Evolutionary conservation across 352 stramenopile genomes (phyloP).

Genomic region (Halophytophthora batemanensis): DNA sequence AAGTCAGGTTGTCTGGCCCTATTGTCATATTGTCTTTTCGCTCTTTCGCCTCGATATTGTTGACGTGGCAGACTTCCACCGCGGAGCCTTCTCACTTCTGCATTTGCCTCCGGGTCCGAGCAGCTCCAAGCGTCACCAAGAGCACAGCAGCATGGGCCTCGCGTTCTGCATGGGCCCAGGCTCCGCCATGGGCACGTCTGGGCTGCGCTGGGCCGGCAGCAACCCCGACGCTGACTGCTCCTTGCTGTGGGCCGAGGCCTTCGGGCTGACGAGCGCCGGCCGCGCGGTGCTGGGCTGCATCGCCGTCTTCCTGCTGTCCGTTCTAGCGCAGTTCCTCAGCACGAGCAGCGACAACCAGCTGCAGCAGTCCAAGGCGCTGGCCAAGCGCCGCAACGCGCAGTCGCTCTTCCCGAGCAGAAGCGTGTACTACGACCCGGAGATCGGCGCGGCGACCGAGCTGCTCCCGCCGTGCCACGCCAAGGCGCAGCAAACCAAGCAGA

Average conservation of each 20-base stretch:
- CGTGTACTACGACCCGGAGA: constrained; percentile 32
- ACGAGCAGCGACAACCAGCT: constrained; percentile 39
- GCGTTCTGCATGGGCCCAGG: constrained; percentile 60
- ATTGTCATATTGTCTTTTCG: too few species aligned
- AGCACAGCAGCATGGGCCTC: constrained; percentile 1
- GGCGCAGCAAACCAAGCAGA: not conserved
- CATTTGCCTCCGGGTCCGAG: too few species aligned
- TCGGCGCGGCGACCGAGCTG: constrained; percentile 5
- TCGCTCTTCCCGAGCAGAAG: not conserved
- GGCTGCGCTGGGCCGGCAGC: constrained; percentile 47
- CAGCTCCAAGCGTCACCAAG: too few species aligned
- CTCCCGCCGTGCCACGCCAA: not conserved
- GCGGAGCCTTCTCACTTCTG: too few species aligned
- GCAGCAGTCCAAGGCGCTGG: constrained; percentile 39
- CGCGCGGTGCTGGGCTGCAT: constrained; percentile 40
- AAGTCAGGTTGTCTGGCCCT: too few species aligned
- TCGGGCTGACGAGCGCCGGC: constrained; percentile 49
- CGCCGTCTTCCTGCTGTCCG: constrained; percentile 49
- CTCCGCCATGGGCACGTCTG: constrained; percentile 59
- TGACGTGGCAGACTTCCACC: constrained; percentile 14
- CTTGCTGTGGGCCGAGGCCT: constrained; percentile 56
- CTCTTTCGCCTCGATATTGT: too few species aligned
- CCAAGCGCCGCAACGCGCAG: constrained; percentile 20
- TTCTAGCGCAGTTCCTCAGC: constrained; percentile 59
- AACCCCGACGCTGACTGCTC: constrained; percentile 51